These are phyloP conservation scores for Podospora bellae-mahoneyi DNA, from an alignment of 495 filamentous ascomycete genomes.

Conservation along the genomic window DNA sequence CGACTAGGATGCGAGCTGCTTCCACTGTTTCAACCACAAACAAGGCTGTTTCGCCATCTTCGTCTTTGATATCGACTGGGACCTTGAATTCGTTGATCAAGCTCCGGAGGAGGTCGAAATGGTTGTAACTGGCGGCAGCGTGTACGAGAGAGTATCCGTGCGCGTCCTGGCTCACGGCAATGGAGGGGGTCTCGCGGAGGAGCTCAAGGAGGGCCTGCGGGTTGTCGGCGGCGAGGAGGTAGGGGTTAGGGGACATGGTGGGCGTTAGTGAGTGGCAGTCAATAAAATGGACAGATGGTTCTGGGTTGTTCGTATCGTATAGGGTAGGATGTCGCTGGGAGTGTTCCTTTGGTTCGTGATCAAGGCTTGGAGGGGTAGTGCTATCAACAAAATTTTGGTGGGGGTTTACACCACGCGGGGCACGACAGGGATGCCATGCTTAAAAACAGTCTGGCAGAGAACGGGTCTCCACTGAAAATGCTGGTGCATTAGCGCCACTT, in stretches of 20 bases:
- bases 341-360: background rate
- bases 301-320: background rate
- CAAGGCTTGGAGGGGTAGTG: constrained; percentile 4
- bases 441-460: background rate
- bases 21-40: constrained; percentile 78
- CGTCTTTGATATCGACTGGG: constrained; percentile 73
- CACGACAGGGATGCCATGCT: background rate
- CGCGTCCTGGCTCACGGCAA: constrained; percentile 69
- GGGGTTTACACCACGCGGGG: background rate
- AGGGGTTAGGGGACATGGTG: constrained; percentile 60
- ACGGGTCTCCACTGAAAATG: background rate
- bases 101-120: constrained; percentile 70
- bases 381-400: constrained; percentile 15
- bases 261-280: background rate
- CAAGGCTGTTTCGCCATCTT: constrained; percentile 87
- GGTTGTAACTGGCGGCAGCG: constrained; percentile 87
- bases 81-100: constrained; percentile 76
- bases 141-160: constrained; percentile 91
- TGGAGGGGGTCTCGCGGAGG: constrained; percentile 60
- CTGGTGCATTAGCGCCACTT: background rate
- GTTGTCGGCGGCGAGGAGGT: constrained; percentile 76
- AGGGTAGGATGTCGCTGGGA: background rate
- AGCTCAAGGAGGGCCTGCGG: constrained; percentile 61
- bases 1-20: constrained; percentile 70
- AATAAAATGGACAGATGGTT: background rate